Percentiles rank a stretch among this genome's conserved stretches.
Evolutionary conservation across 1,284 basidiomycete species (phyloP).

Genomic region (Coriolopsis trogii): DNA sequence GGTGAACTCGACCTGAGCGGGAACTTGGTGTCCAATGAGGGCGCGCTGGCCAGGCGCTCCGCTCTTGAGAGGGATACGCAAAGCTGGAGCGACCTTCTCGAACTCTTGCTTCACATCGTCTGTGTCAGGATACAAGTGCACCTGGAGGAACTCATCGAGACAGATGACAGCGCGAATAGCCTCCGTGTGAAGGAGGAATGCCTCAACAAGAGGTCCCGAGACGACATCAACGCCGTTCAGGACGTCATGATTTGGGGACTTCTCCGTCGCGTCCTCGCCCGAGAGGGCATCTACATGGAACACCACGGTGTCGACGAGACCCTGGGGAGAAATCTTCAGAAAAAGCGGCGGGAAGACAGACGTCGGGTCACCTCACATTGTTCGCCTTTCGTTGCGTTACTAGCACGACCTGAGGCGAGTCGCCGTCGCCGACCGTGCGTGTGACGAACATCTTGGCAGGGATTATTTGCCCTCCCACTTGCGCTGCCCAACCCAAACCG

Average conservation of each 20-base stretch:
- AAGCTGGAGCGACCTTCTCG: conserved; percentile 40
- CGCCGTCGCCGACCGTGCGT: conserved; percentile 51
- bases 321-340: conserved; percentile 35
- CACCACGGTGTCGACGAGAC: conserved; percentile 66
- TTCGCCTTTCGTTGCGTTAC: conserved; percentile 61
- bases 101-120: conserved; percentile 45
- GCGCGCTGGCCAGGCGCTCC: conserved; percentile 43
- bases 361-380: conserved; percentile 49
- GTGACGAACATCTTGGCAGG: conserved; percentile 62
- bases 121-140: conserved; percentile 69
- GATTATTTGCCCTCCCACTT: conserved; percentile 54
- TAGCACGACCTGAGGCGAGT: conserved; percentile 59
- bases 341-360: conserved; percentile 1
- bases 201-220: conserved; percentile 58
- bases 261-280: conserved; percentile 54
- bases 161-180: conserved; percentile 56
- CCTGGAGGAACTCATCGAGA: conserved; percentile 71
- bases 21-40: conserved; percentile 60
- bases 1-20: conserved; percentile 44
- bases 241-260: conserved; percentile 33
- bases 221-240: conserved; percentile 37
- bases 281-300: conserved; percentile 84
- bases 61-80: conserved; percentile 61
- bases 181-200: conserved; percentile 51
- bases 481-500: conserved; percentile 63